A percentile compares a stretch with the other conserved stretches of the same genome.
Conservation (phyloP, 495 filamentous ascomycete species). For the Penicillium crystallinum region DNA sequence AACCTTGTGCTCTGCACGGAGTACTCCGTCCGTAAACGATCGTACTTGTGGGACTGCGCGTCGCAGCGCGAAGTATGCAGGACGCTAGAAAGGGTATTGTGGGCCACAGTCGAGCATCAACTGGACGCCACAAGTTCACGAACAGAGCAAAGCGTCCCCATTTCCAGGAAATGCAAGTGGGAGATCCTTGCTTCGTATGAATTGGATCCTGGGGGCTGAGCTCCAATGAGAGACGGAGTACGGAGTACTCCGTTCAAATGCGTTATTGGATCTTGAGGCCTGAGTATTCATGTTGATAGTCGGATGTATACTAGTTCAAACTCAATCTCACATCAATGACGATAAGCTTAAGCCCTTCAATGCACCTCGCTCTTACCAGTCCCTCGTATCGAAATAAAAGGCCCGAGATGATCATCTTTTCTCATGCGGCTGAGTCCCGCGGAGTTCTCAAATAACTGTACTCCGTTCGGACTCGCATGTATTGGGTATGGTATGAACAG, state of each 20-base stretch:
- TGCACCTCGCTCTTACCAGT: neutral
- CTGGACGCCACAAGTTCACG: constrained; percentile 3
- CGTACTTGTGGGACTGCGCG: neutral
- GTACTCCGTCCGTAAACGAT: too few relatives aligned
- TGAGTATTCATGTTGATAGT: too few relatives aligned
- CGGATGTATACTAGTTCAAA: neutral
- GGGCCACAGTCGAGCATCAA: neutral
- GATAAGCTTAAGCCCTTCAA: neutral
- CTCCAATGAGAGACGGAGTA: neutral
- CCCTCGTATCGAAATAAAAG: neutral
- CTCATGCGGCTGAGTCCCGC: neutral
- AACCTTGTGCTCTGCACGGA: too few relatives aligned
- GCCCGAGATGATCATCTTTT: neutral
- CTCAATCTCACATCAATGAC: neutral
- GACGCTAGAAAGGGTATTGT: constrained; percentile 14
- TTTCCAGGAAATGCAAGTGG: constrained; percentile 29
- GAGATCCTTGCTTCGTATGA: constrained; percentile 14
- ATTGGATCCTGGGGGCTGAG: neutral
- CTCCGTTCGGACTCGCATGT: neutral
- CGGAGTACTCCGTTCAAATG: too few relatives aligned
- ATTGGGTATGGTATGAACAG: too few relatives aligned
- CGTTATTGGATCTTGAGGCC: too few relatives aligned
- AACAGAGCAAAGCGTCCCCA: neutral
- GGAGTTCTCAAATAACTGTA: neutral
- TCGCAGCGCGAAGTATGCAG: constrained; percentile 7